phyloP scores from a whole-genome alignment of 345 rosid species.

The Gossypium mustelinum region DNA sequence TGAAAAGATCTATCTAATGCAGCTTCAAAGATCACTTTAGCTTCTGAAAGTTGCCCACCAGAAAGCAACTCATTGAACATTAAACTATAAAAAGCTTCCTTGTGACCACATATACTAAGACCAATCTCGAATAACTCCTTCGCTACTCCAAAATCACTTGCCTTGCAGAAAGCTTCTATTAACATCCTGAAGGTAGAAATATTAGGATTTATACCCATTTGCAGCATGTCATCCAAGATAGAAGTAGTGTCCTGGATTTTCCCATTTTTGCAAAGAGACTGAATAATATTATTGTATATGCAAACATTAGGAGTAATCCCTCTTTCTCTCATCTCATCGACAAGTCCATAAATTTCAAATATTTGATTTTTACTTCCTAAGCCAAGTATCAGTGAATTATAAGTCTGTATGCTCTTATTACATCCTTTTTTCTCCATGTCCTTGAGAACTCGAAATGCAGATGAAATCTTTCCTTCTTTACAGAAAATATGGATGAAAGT shows the following conservation, averaged over 20 bases:
- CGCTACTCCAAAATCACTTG: slow-evolving; percentile 54
- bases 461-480: slow-evolving; percentile 82
- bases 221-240: slow-evolving; percentile 81
- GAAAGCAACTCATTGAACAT: slow-evolving; percentile 75
- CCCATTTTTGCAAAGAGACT: slow-evolving; percentile 73
- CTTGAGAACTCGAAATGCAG: slow-evolving; percentile 90
- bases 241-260: slow-evolving; percentile 73
- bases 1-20: slow-evolving; percentile 62
- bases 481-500: slow-evolving; percentile 71
- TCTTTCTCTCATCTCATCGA: slow-evolving; percentile 93
- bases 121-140: slow-evolving; percentile 80
- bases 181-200: slow-evolving; percentile 63
- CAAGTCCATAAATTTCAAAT: slow-evolving; percentile 86
- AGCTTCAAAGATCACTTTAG: slow-evolving; percentile 64
- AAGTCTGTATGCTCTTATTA: slow-evolving; percentile 70
- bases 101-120: slow-evolving; percentile 71
- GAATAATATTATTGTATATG: slow-evolving; percentile 73
- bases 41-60: slow-evolving; percentile 56
- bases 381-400: slow-evolving; percentile 79
- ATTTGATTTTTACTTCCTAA: slow-evolving; percentile 71
- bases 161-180: slow-evolving; percentile 71
- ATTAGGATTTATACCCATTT: slow-evolving; percentile 67
- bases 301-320: slow-evolving; percentile 73
- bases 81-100: slow-evolving; percentile 69
- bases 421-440: slow-evolving; percentile 95